These are phyloP conservation scores for Liriodendron chinense DNA, from an alignment of 164 flowering plant genomes.

Conservation along the genomic window DNA sequence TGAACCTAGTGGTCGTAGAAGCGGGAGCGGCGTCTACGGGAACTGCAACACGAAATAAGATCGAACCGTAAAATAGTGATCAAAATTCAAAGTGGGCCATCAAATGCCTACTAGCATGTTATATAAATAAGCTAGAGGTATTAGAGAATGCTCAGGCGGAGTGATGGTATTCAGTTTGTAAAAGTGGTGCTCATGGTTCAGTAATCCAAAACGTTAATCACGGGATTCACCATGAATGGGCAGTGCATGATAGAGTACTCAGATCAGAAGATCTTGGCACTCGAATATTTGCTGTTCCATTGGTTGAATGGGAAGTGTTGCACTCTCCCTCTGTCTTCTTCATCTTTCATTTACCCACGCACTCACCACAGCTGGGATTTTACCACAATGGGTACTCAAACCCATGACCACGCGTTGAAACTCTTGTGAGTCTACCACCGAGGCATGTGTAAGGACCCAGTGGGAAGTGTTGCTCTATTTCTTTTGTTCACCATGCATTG, in stretches of 20 bases:
- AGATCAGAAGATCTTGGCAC: too few species aligned
- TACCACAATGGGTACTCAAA: too few species aligned
- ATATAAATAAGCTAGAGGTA: background rate
- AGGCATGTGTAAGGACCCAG: too few species aligned
- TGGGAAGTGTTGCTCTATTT: too few species aligned
- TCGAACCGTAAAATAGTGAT: background rate
- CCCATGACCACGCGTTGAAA: too few species aligned
- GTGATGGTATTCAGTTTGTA: background rate
- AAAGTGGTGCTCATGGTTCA: background rate
- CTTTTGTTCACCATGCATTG: too few species aligned
- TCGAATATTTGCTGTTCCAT: too few species aligned
- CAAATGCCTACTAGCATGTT: background rate
- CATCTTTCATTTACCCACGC: too few species aligned
- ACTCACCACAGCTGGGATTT: too few species aligned
- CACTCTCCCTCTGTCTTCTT: too few species aligned
- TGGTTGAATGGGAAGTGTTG: too few species aligned
- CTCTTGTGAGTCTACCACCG: too few species aligned
- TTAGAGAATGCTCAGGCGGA: background rate
- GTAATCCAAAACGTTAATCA: background rate
- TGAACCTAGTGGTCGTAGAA: conserved; percentile 56
- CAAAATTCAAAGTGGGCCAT: background rate
- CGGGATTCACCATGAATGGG: background rate
- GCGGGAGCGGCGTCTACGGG: conserved; percentile 71
- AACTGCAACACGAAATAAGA: conserved; percentile 36
- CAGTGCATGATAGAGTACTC: background rate